phyloP scores from a whole-genome alignment of 257 asterid genomes.

The Solanum corneliomulleri region DNA sequence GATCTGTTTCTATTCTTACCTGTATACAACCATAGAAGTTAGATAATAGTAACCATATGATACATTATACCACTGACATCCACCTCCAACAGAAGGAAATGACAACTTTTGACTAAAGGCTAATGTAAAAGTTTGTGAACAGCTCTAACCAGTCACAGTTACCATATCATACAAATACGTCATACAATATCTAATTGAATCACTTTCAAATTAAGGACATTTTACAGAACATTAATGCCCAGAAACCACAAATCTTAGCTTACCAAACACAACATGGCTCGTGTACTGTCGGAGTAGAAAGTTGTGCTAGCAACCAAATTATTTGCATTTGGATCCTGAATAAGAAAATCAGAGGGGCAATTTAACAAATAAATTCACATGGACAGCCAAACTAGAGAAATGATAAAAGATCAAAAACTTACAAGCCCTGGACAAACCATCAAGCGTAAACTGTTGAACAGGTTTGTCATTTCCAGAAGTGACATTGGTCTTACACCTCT shows the following conservation, averaged over 20 bases:
- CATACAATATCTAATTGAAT: neutral
- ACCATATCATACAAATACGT: neutral
- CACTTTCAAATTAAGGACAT: neutral
- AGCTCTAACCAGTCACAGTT: neutral
- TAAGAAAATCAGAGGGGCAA: neutral
- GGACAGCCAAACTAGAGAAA: neutral
- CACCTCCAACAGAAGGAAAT: neutral
- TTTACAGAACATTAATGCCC: neutral
- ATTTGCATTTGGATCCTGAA: slow-evolving; percentile 88
- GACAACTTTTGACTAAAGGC: neutral
- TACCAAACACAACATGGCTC: slow-evolving; percentile 95
- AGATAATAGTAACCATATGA: neutral
- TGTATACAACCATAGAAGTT: slow-evolving; percentile 13
- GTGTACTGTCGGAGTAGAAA: slow-evolving; percentile 76
- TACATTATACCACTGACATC: neutral
- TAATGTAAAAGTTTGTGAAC: neutral
- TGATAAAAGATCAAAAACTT: slow-evolving; percentile 12
- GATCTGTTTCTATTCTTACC: slow-evolving; percentile 94
- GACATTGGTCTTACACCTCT: slow-evolving; percentile 85
- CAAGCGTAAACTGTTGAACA: slow-evolving; percentile 52
- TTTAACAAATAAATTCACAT: neutral
- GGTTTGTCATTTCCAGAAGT: slow-evolving; percentile 67
- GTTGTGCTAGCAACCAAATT: slow-evolving; percentile 87
- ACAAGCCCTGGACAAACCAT: slow-evolving; percentile 86
- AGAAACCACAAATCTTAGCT: slow-evolving; percentile 8